phyloP scores from a whole-genome alignment of 2,329 filamentous ascomycete genomes.

The Ceratocystis eucalypticola region DNA sequence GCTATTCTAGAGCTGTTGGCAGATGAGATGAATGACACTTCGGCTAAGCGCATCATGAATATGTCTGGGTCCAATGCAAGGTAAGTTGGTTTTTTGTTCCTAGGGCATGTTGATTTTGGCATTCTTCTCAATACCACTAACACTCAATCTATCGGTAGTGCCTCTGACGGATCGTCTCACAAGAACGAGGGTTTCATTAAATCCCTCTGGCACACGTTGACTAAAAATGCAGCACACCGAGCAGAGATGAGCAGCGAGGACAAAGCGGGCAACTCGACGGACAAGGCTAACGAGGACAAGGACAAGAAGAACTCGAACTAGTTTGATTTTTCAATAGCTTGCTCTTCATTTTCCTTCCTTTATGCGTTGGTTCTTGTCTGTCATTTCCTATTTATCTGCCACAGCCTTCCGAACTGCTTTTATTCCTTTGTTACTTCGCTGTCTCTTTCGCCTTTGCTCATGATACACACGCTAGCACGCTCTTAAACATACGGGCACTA shows the following conservation, averaged over 20 bases:
- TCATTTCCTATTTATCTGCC: not conserved
- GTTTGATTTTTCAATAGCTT: too few relatives aligned
- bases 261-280: conserved; percentile 17
- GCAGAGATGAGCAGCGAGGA: conserved; percentile 26
- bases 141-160: not conserved
- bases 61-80: conserved; percentile 31
- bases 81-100: conserved; percentile 30
- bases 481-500: too few relatives aligned
- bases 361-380: not conserved
- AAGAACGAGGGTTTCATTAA: conserved; percentile 84
- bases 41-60: conserved; percentile 85
- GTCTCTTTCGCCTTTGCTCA: conserved; percentile 7
- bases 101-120: not conserved
- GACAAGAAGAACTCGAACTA: conserved; percentile 19
- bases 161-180: conserved; percentile 32
- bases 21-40: conserved; percentile 89
- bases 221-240: conserved; percentile 53
- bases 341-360: not conserved
- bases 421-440: not conserved
- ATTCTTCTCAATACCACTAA: conserved; percentile 3
- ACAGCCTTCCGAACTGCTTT: not conserved
- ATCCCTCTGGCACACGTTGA: conserved; percentile 83
- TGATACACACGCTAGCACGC: conserved; percentile 12
- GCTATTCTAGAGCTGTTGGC: conserved; percentile 91
- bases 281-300: conserved; percentile 21